Evolutionary conservation across 768 basidiomycete genomes (phyloP).

Genomic region (Coprinellus micaceus): DNA sequence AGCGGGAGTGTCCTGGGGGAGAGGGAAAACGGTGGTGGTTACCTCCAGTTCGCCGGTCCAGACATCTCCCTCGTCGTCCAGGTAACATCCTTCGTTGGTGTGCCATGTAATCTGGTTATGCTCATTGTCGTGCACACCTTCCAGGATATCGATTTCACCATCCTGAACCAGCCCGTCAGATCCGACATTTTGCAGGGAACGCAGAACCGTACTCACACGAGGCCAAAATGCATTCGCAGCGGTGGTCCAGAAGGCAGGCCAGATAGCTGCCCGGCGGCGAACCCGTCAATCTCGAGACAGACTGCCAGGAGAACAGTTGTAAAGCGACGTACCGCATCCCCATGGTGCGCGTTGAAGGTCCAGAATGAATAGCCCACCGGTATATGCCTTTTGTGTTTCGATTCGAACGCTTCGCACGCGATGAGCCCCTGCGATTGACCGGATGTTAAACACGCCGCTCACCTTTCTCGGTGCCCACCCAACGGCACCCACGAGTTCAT

Average conservation of each 20-base stretch:
- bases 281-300: conserved; percentile 1
- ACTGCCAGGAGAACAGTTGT: no score
- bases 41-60: no score
- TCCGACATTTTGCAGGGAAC: no score
- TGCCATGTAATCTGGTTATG: conserved; percentile 87
- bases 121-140: conserved; percentile 80
- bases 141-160: conserved; percentile 82
- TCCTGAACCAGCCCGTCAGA: not conserved
- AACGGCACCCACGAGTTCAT: conserved; percentile 51
- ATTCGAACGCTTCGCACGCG: conserved; percentile 89
- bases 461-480: conserved; percentile 65
- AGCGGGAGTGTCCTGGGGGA: not conserved
- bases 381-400: conserved; percentile 58
- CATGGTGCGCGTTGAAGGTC: conserved; percentile 83
- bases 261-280: conserved; percentile 46
- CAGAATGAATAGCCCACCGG: conserved; percentile 78
- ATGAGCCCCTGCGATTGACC: no score
- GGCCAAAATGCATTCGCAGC: not conserved
- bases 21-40: not conserved
- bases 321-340: conserved; percentile 68
- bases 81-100: conserved; percentile 32
- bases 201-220: not conserved
- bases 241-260: conserved; percentile 74
- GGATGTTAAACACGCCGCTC: no score
- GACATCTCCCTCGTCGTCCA: conserved; percentile 13